Evolutionary conservation across 169 alveolate species (phyloP).

Genomic region (Eimeria praecox): DNA sequence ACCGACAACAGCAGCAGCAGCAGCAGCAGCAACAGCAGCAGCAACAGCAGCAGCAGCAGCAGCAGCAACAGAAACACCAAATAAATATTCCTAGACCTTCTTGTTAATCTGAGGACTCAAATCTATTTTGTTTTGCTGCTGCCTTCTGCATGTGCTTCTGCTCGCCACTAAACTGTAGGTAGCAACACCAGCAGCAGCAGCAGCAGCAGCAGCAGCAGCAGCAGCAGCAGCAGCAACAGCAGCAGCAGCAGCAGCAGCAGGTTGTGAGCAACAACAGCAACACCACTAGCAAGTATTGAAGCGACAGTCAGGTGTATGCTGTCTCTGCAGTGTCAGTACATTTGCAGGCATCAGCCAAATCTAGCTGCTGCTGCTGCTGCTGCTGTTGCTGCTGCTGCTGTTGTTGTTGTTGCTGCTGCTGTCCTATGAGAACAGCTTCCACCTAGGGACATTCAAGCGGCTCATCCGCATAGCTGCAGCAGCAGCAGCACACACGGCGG

Average conservation of each 20-base stretch:
- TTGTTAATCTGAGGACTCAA: not conserved
- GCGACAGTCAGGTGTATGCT: not conserved
- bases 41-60: not conserved
- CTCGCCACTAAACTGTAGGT: too few relatives aligned
- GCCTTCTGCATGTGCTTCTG: too few relatives aligned
- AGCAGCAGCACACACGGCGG: not conserved
- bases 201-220: conserved; percentile 27
- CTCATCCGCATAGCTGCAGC: conserved; percentile 37
- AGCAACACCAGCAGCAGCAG: conserved; percentile 19
- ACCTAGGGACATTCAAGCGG: conserved; percentile 11
- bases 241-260: too few relatives aligned
- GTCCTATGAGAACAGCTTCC: not conserved
- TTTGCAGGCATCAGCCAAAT: not conserved
- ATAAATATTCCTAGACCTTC: not conserved
- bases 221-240: conserved; percentile 28
- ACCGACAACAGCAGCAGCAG: conserved; percentile 9
- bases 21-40: not conserved
- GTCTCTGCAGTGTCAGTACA: conserved; percentile 47
- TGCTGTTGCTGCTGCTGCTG: conserved; percentile 13
- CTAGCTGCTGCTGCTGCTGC: conserved; percentile 24
- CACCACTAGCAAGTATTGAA: not conserved
- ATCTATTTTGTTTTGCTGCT: not conserved
- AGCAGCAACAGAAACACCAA: not conserved
- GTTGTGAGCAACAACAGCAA: too few relatives aligned
- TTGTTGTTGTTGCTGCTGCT: not conserved